Conservation (phyloP, 2,329 filamentous ascomycete genomes). For the Fusarium papillatum region DNA sequence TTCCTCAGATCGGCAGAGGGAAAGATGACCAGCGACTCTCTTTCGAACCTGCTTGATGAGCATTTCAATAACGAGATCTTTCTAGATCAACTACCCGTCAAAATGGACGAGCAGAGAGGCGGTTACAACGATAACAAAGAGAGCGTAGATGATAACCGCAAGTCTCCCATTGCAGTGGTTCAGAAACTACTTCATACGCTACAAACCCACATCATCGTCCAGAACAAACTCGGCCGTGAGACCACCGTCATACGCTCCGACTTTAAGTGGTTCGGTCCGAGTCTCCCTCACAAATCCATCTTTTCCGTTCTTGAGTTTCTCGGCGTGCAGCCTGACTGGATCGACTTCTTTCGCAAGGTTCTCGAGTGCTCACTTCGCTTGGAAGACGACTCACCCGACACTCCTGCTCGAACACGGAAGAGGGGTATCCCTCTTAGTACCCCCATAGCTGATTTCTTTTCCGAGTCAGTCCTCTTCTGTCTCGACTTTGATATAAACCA, state of each 20-base stretch:
- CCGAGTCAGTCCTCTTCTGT: not conserved
- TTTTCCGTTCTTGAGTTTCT: slow-evolving; percentile 62
- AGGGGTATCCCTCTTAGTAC: not conserved
- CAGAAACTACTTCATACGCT: not conserved
- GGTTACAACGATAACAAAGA: not conserved
- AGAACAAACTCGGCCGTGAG: slow-evolving; percentile 57
- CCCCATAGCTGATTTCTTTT: not conserved
- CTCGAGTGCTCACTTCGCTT: not conserved
- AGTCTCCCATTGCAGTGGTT: not conserved
- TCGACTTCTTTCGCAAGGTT: not conserved
- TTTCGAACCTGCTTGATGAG: not conserved
- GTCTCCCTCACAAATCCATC: slow-evolving; percentile 67
- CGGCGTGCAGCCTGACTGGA: not conserved
- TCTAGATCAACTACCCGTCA: not conserved
- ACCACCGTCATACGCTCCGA: slow-evolving; percentile 58
- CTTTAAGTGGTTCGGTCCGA: slow-evolving; percentile 56
- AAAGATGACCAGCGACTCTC: not conserved
- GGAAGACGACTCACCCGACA: not conserved
- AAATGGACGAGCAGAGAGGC: not conserved
- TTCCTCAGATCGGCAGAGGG: not conserved
- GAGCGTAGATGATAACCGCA: not conserved
- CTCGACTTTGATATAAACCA: not conserved
- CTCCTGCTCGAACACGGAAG: not conserved
- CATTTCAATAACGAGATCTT: not conserved
- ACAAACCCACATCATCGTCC: slow-evolving; percentile 53